Evolutionary conservation across 768 basidiomycete species (phyloP), one percentile per base, ranked within the genome.

Genomic region (Pholiota molesta): DNA sequence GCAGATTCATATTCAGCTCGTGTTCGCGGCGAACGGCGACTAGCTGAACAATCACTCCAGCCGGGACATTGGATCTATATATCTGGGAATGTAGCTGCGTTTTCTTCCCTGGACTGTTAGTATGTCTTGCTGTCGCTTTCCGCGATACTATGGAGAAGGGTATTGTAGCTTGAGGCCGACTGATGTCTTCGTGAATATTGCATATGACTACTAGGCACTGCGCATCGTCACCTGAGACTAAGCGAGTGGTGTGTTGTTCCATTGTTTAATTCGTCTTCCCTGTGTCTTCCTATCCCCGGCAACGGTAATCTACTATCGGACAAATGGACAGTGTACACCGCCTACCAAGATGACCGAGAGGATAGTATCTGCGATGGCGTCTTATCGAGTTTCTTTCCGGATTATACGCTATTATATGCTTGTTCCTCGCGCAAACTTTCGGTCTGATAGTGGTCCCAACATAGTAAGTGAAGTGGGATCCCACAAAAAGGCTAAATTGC

Each of bases 401-500:
- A 26, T 5, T 26, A 23, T 21, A 21, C 11, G 47, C 23, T 49
- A 26, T 5, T 26, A 23, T 21, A 21, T 3, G 47, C 23, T 49
- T 28, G 23, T 26, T 23, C 47, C n/a, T 19, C 3, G 21, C 11
- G 23, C 47, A 49, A 49, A 23, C 19, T 49, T 14, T 49, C 47
- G 47, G 5, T 5, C n/a, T n/a, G 19, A 28, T n/a, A 28, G 16
- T 37, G 39, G 26, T 28, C 39, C 39, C 55, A 56, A 17, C 26
- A 17, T 47, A 40, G 37, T 60, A 60, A 58, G 52, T 60, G 29
- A 60, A 55, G 57, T 23, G 58, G 45, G 56, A 35, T 71, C 65
- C 64, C 70, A 71, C 69, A 68, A 65, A 61, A 65, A 68, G 69
- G 64, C 45, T 70, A 70, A 37, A 65, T 63, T 55, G 31, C 33